Evolutionary conservation across 2,329 filamentous ascomycete species (phyloP), one percentile per base, ranked within the genome.

Genomic region (Sporothrix schenckii): DNA sequence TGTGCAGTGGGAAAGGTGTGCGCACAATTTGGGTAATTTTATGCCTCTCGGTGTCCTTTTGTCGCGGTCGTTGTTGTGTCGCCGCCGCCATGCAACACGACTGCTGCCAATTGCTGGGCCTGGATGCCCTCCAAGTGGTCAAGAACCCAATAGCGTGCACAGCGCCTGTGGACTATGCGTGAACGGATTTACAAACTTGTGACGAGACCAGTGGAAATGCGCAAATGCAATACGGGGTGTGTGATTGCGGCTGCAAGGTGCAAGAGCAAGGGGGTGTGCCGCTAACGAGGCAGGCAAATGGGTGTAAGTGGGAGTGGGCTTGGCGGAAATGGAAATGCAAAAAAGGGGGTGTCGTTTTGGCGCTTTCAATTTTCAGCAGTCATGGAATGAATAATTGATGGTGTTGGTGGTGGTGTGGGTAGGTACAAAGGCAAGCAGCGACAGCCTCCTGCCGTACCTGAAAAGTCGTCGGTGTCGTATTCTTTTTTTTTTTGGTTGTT

Each of bases 31-130:
- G 14, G 16, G 24, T 14, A 24, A 19, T 60, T 60, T 44, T 68
- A 58, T 56, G 68, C 47, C 27, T n/a, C 67, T 68, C 63, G 65
- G 69, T 61, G 41, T 16, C 11, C 70, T 67, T 70, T 69, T 69
- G 49, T 66, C 66, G 69, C 19, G 39, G 6, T 9, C 4, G 27
- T 39, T 41, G 1, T 21, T 21, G 44, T 14, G 19, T 61, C 19
- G 21, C n/a, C 30, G 54, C 54, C 44, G 58, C 39, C 21, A 63
- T 63, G 39, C 58, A 47, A 44, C 44, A 27, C 6, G 30, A 41
- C 54, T 10, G 34, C 21, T 27, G n/a, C 13, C 58, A 47, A 47
- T 63, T 21, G 39, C 58, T 50, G 49, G 58, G 39, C 39, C 58
- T 21, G 44, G 58, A 47, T 13, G 34, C 34, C 6, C 34, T 34